Base-by-base conservation (phyloP, 2,329 filamentous ascomycete genomes). In the Aaosphaeria arxii region DNA sequence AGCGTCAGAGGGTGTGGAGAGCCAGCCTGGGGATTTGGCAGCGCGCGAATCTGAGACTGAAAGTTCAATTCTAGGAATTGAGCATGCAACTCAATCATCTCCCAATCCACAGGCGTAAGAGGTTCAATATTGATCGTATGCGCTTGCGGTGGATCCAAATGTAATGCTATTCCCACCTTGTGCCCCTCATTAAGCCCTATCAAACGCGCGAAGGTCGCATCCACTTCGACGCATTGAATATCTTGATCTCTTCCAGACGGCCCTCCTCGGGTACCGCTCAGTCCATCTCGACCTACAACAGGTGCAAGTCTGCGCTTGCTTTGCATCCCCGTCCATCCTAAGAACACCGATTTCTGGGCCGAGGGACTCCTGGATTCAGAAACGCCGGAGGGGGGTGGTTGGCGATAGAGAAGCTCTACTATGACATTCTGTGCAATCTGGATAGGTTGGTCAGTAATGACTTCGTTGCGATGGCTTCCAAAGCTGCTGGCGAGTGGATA, bases 91-190 rank as follows among this genome's bases (percentile, higher is more conserved):
- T 99, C 94, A 60, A 99, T 97, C 62, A 97, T 95, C 72, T 99
- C 94, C 94, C 94, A 99, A 67, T 99, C 94, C 49, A 95, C 90
- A 1, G 92, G 85, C 0, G 94, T 97, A 61, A 97, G 74, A 32
- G 94, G 94, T 69, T 99, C 95, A 59, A 99, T 97, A 66, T 96
- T 91, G 70, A 99, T 87, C 1, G 91, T 97, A 70, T 96, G 90
- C 43, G 91, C 90, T 55, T 94, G 75, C 2, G 91, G 91, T 43
- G 92, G 92, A 66, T 99, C 91, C 54, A 96, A 74, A 70, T 99
- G 94, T 54, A 99, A 79, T 33, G 77, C 70, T 43, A 87, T 71
- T 38, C 78, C 79, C 55, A 85, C 78, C 74, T 89, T 95, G 66
- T 91, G 88, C 43, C 90, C 91, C 55, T 96, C 90, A 45, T 75